A percentile compares a stretch with the other conserved stretches of the same genome.
Evolutionary conservation across 2,329 filamentous ascomycete species (phyloP).

Genomic region (Venturia oleaginea): DNA sequence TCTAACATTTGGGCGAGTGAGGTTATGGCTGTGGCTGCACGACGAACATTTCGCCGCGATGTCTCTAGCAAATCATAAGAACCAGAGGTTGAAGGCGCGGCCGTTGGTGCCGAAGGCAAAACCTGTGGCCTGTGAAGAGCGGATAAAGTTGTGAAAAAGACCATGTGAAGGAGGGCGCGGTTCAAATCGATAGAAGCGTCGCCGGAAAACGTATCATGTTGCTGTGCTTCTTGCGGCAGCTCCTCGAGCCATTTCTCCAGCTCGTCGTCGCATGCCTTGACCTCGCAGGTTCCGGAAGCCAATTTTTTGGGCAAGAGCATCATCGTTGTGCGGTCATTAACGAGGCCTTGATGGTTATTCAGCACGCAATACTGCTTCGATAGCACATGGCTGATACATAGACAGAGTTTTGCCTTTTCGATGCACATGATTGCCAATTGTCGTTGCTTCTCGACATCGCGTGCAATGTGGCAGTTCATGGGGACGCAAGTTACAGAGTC

Average conservation of each 20-base stretch:
- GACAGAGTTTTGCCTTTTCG: slow-evolving; percentile 79
- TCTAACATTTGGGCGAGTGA: slow-evolving; percentile 72
- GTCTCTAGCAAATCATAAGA: slow-evolving; percentile 69
- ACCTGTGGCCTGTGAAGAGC: slow-evolving; percentile 89
- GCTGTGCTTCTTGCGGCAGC: slow-evolving; percentile 63
- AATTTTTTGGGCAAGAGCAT: slow-evolving; percentile 88
- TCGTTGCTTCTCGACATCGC: slow-evolving; percentile 63
- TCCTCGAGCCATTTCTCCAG: slow-evolving; percentile 68
- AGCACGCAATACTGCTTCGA: slow-evolving; percentile 87
- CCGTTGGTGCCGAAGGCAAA: slow-evolving; percentile 57
- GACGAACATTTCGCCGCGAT: slow-evolving; percentile 72
- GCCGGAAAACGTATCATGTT: slow-evolving; percentile 51
- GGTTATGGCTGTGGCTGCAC: slow-evolving; percentile 78
- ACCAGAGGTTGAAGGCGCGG: slow-evolving; percentile 40
- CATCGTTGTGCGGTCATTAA: slow-evolving; percentile 65
- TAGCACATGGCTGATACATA: slow-evolving; percentile 82
- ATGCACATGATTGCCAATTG: slow-evolving; percentile 83
- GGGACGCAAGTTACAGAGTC: slow-evolving; percentile 61
- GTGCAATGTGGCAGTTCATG: slow-evolving; percentile 59
- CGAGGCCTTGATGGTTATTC: slow-evolving; percentile 66
- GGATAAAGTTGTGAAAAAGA: slow-evolving; percentile 85
- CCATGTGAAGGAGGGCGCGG: slow-evolving; percentile 81
- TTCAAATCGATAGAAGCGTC: slow-evolving; percentile 61
- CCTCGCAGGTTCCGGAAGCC: slow-evolving; percentile 70
- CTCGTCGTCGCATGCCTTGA: slow-evolving; percentile 69